Conservation (phyloP, 306 rosid genomes). For the Spatholobus suberectus region DNA sequence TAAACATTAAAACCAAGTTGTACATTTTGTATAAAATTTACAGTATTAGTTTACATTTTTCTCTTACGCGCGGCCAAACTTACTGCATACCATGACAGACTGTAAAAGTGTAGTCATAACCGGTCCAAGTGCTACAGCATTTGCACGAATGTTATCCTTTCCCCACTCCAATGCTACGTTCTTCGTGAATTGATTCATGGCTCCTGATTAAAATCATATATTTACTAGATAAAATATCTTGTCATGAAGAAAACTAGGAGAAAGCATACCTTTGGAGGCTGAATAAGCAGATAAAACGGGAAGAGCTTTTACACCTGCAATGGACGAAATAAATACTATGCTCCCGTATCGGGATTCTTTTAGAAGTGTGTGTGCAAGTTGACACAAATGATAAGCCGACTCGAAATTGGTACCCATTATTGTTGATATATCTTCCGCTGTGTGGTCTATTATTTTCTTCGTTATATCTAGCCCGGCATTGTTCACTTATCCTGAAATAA, state of each 20-base stretch:
- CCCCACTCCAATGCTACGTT: conserved; percentile 82
- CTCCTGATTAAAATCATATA: conserved; percentile 42
- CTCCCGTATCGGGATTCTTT: conserved; percentile 49
- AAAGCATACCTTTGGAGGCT: conserved; percentile 41
- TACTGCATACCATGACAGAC: neutral
- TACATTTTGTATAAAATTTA: no score
- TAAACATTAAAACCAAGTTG: no score
- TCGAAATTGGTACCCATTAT: conserved; percentile 52
- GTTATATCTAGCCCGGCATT: conserved; percentile 23
- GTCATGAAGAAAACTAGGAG: neutral
- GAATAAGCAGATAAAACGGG: conserved; percentile 31
- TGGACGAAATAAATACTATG: conserved; percentile 51
- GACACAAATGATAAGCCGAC: conserved; percentile 48
- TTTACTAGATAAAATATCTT: no score
- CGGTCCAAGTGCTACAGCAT: conserved; percentile 64
- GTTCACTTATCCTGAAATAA: conserved; percentile 37
- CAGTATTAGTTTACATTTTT: no score
- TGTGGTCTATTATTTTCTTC: conserved; percentile 36
- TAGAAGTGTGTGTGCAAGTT: conserved; percentile 59
- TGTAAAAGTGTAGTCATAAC: conserved; percentile 34
- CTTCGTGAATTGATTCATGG: conserved; percentile 57
- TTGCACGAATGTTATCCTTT: conserved; percentile 64
- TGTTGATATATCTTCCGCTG: conserved; percentile 44
- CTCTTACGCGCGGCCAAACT: no score
- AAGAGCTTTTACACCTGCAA: conserved; percentile 21